phyloP scores from a whole-genome alignment of 1,284 basidiomycete genomes.

The Puccinia horiana region DNA sequence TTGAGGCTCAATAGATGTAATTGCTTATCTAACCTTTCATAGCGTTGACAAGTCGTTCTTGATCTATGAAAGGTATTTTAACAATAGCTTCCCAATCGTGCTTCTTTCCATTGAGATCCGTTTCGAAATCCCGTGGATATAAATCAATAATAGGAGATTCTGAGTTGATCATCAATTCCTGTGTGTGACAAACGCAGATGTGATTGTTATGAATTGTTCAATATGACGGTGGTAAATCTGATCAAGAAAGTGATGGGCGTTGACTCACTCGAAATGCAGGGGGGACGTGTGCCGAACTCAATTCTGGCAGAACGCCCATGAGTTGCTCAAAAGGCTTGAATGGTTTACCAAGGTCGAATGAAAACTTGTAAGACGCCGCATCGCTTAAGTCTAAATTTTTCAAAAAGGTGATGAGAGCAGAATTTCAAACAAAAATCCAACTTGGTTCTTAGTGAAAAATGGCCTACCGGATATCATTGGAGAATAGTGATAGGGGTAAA shows the following conservation, averaged over 20 bases:
- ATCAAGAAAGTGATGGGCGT: neutral
- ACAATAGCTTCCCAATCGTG: conserved; percentile 98
- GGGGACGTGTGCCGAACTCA: conserved; percentile 85
- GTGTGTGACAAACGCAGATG: conserved; percentile 62
- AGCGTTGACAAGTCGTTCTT: conserved; percentile 73
- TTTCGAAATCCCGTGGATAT: conserved; percentile 86
- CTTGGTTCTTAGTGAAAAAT: no score
- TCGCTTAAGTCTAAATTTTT: conserved; percentile 77
- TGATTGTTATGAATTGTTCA: neutral
- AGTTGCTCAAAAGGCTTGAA: conserved; percentile 95
- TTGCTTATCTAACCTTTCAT: conserved; percentile 64
- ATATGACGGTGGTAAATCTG: neutral
- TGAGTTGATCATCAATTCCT: conserved; percentile 86
- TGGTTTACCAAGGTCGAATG: conserved; percentile 81
- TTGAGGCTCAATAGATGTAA: neutral
- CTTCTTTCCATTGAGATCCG: conserved; percentile 96
- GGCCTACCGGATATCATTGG: conserved; percentile 49
- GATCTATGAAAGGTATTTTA: conserved; percentile 97
- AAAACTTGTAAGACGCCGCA: conserved; percentile 76
- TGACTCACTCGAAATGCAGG: conserved; percentile 65
- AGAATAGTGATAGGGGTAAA: conserved; percentile 59
- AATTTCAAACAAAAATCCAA: neutral
- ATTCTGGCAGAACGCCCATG: conserved; percentile 93
- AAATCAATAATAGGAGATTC: conserved; percentile 90
- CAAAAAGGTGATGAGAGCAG: conserved; percentile 67